phyloP scores from a whole-genome alignment of 306 rosid genomes.

The Luffa aegyptiaca region DNA sequence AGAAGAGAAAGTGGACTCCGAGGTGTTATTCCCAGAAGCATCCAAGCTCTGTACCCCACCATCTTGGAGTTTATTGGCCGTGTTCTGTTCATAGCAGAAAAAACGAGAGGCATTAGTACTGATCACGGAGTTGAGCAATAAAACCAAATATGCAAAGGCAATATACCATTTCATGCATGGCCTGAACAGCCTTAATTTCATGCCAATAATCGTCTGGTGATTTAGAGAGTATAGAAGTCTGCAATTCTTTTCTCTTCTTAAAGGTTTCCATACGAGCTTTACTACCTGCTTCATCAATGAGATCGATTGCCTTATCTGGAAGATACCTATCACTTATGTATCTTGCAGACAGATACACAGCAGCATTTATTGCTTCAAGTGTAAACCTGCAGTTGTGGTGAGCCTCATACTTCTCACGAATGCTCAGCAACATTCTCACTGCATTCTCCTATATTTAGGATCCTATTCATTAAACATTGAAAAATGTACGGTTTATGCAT shows the following conservation, averaged over 20 bases:
- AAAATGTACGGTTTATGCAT: slow-evolving; percentile 3
- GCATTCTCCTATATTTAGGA: slow-evolving; percentile 40
- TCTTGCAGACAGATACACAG: slow-evolving; percentile 78
- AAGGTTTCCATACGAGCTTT: slow-evolving; percentile 76
- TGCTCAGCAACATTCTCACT: slow-evolving; percentile 62
- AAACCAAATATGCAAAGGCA: slow-evolving; percentile 7
- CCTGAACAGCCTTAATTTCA: slow-evolving; percentile 64
- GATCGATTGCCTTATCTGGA: slow-evolving; percentile 97
- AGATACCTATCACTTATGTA: slow-evolving; percentile 76
- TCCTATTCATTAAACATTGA: slow-evolving; percentile 9
- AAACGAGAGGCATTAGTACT: slow-evolving; percentile 10
- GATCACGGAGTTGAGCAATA: background rate
- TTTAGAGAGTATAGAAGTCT: slow-evolving; percentile 46
- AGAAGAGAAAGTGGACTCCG: slow-evolving; percentile 44
- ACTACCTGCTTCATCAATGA: slow-evolving; percentile 96
- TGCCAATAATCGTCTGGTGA: slow-evolving; percentile 67
- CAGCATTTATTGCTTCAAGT: slow-evolving; percentile 77
- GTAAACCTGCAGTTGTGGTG: slow-evolving; percentile 94
- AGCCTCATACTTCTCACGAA: slow-evolving; percentile 83
- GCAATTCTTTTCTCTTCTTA: slow-evolving; percentile 49
- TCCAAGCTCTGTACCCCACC: slow-evolving; percentile 35
- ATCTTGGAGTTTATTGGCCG: slow-evolving; percentile 46
- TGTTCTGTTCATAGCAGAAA: slow-evolving; percentile 28
- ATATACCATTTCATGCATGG: slow-evolving; percentile 77
- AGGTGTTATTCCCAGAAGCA: slow-evolving; percentile 25